These are phyloP conservation scores for Metarhizium album DNA, from an alignment of 2,329 filamentous ascomycete species.

Conservation along the genomic window DNA sequence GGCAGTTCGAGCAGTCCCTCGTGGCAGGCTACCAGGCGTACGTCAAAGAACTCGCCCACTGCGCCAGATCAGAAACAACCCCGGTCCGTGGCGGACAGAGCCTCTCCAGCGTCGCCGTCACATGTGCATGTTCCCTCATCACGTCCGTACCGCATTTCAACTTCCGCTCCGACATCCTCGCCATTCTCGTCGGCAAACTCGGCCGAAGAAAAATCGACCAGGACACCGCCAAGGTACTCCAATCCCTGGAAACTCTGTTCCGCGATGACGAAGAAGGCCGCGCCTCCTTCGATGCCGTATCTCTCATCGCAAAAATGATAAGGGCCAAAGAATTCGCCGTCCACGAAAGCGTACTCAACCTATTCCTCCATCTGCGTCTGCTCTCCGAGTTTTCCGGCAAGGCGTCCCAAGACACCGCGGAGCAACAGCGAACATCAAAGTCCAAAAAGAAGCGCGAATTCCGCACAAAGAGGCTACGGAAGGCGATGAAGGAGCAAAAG, in stretches of 20 bases:
- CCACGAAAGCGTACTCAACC: constrained; percentile 77
- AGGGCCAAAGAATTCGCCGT: constrained; percentile 73
- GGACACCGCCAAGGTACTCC: constrained; percentile 66
- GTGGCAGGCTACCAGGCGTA: constrained; percentile 79
- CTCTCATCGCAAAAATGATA: constrained; percentile 88
- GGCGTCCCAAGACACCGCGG: constrained; percentile 67
- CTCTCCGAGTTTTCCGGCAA: constrained; percentile 81
- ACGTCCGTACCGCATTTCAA: constrained; percentile 91
- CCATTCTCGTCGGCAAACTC: constrained; percentile 76
- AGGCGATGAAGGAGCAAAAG: constrained; percentile 76
- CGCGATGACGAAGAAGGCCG: constrained; percentile 81
- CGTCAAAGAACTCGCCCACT: constrained; percentile 60
- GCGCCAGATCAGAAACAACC: constrained; percentile 47
- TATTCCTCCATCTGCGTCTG: constrained; percentile 80
- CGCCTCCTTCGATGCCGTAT: constrained; percentile 76
- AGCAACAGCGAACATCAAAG: constrained; percentile 27
- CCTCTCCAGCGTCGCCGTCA: constrained; percentile 66
- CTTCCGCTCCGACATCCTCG: constrained; percentile 77
- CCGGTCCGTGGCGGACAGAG: constrained; percentile 30
- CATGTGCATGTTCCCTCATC: constrained; percentile 74
- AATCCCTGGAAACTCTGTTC: constrained; percentile 74
- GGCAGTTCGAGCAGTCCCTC: constrained; percentile 79
- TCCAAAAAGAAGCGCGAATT: constrained; percentile 68
- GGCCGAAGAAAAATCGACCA: constrained; percentile 60
- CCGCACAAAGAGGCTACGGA: constrained; percentile 78